Percentiles rank a stretch among this genome's conserved stretches.
These are phyloP conservation scores for Zygoascus ofunaensis DNA, from an alignment of 805 yeast species.

Conservation along the genomic window DNA sequence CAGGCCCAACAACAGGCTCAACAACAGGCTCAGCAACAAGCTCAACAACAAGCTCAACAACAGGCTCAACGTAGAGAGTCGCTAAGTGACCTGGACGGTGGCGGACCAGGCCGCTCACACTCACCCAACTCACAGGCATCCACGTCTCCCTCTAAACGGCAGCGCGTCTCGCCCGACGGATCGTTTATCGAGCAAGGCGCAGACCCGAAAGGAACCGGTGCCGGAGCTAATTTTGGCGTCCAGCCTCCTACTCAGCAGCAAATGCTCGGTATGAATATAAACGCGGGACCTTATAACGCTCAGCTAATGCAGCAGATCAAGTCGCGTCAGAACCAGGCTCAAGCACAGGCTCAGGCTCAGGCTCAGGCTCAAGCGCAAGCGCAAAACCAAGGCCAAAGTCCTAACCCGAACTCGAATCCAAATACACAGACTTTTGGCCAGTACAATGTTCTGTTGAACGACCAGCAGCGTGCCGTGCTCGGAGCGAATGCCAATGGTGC, in stretches of 20 bases:
- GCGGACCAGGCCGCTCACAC: constrained; percentile 20
- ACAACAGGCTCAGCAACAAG: constrained; percentile 8
- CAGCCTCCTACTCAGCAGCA: constrained; percentile 24
- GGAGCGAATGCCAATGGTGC: constrained; percentile 16
- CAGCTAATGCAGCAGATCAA: constrained; percentile 25
- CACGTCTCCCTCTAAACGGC: constrained; percentile 28
- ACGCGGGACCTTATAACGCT: constrained; percentile 16
- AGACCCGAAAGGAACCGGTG: constrained; percentile 13
- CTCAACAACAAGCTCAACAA: constrained; percentile 9
- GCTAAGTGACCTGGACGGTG: constrained; percentile 11
- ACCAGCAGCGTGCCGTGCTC: constrained; percentile 22
- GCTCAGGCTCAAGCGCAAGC: constrained; percentile 14
- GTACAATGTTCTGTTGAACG: constrained; percentile 16
- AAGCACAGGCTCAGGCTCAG: constrained; percentile 14
- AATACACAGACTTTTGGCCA: not conserved
- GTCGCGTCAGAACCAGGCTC: constrained; percentile 15
- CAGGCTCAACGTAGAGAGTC: constrained; percentile 6
- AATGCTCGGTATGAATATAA: constrained; percentile 15
- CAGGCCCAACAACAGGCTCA: constrained; percentile 13
- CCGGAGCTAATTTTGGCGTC: constrained; percentile 11
- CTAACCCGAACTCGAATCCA: constrained; percentile 15
- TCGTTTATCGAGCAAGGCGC: constrained; percentile 15
- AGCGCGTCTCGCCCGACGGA: constrained; percentile 29
- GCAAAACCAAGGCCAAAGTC: constrained; percentile 13
- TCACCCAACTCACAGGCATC: constrained; percentile 22